A percentile compares a stretch with the other conserved stretches of the same genome.
These are phyloP conservation scores for Fremontodendron californicum DNA, from an alignment of 345 rosid species.

Conservation along the genomic window DNA sequence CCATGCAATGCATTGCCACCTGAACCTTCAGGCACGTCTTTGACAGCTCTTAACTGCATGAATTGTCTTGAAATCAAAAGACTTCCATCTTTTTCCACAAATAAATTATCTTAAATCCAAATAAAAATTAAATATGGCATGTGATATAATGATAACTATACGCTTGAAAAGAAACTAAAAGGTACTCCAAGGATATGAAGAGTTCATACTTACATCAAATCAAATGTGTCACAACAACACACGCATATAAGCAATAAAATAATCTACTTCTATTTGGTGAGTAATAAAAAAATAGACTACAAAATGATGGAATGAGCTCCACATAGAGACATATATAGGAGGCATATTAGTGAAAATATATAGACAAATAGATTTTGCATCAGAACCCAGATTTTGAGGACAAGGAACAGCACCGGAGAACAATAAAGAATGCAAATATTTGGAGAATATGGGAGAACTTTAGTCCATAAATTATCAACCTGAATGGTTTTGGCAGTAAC, in stretches of 20 bases:
- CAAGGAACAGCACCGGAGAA: neutral
- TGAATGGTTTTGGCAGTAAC: neutral
- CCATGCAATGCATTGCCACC: constrained; percentile 22
- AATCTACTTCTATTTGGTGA: neutral
- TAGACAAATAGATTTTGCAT: neutral
- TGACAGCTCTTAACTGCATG: constrained; percentile 51
- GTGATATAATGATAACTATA: constrained; percentile 4
- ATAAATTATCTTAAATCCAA: neutral
- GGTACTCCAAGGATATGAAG: neutral
- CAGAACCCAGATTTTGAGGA: constrained; percentile 3
- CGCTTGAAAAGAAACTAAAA: neutral
- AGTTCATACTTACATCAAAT: neutral
- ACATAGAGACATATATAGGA: neutral
- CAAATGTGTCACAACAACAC: constrained; percentile 1
- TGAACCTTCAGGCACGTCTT: constrained; percentile 46
- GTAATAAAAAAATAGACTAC: neutral
- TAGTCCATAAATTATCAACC: neutral
- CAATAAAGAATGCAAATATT: neutral
- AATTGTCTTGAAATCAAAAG: constrained; percentile 18
- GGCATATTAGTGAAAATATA: neutral
- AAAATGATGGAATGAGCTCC: neutral
- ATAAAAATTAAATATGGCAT: constrained; percentile 2
- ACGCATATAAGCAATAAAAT: neutral
- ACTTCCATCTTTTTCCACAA: neutral
- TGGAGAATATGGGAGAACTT: neutral